Evolutionary conservation across 179 eudicot species (phyloP).

Genomic region (Actinidia arguta): DNA sequence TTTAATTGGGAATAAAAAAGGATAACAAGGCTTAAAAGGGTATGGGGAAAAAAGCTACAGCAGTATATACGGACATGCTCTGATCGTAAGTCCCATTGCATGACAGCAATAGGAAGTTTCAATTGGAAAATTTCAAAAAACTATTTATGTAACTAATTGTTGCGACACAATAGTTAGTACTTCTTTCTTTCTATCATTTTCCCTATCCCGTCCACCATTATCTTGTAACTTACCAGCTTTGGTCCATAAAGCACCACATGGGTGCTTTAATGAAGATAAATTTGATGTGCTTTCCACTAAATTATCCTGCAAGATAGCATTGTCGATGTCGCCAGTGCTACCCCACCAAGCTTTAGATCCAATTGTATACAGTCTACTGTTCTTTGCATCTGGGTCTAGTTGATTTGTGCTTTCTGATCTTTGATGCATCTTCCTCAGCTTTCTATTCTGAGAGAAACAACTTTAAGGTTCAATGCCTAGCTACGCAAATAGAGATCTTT

Average conservation of each 20-base stretch:
- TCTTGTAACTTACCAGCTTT: neutral
- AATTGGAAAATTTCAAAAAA: neutral
- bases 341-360: constrained; percentile 7
- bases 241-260: neutral
- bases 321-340: neutral
- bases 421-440: constrained; percentile 1
- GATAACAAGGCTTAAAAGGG: neutral
- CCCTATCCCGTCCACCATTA: neutral
- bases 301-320: neutral
- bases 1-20: neutral
- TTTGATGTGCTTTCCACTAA: constrained; percentile 7
- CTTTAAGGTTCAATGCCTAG: too few species aligned
- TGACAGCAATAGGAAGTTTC: neutral
- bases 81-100: neutral
- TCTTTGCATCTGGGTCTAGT: neutral
- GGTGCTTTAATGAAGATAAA: neutral
- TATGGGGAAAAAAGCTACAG: neutral
- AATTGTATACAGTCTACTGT: neutral
- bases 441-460: too few species aligned
- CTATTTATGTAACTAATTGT: constrained; percentile 4
- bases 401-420: neutral
- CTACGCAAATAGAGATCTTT: neutral
- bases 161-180: neutral
- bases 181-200: neutral
- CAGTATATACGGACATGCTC: neutral